Evolutionary conservation across 768 basidiomycete species (phyloP), one percentile per base, ranked within the genome.

Genomic region (Candolleomyces aberdarensis): DNA sequence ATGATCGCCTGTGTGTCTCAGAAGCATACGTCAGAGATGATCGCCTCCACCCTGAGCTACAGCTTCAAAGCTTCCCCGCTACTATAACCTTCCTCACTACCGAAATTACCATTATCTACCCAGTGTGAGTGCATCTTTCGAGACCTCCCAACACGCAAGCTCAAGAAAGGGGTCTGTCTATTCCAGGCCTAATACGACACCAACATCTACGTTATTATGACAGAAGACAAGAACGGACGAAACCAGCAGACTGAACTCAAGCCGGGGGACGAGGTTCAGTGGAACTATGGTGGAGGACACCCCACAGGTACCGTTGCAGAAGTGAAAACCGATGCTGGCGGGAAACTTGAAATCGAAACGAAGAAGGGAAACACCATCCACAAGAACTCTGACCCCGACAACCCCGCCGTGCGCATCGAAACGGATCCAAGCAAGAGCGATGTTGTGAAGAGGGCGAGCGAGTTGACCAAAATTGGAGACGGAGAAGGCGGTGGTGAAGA

Each of bases 371-470:
- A 70, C 59, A 63, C 55, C 4, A 61, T 73, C 6, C 69, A 72
- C 64, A 71, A 66, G 64, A 71, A 71, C 60, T 67, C 68, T 2
- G 68, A 68, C 54, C 62, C 66, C 19, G 59, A 58, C 2, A 71
- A 71, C 41, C 72, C 70, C 17, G 68, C 71, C n/a, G 72, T 72
- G 2, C 70, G 70, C 47, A 67, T 70, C 29, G 60, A 36, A 19
- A 56, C 54, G 39, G 64, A 61, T 57, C 63, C 66, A 44, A 58
- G 65, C 6, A 68, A 69, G 1, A 70, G 70, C 58, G 72, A 72
- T 44, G 72, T 71, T 26, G 71, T 71, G 1, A 72, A 72, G 53
- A 59, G 70, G 14, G 69, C 68, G 26, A 71, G 71, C 55, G 72
- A 72, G 61, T 59, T 70, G 46, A 67, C 60, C 13, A 72, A 66